Evolutionary conservation across 169 alveolate genomes (phyloP).

Genomic region (Hammondia hammondi): DNA sequence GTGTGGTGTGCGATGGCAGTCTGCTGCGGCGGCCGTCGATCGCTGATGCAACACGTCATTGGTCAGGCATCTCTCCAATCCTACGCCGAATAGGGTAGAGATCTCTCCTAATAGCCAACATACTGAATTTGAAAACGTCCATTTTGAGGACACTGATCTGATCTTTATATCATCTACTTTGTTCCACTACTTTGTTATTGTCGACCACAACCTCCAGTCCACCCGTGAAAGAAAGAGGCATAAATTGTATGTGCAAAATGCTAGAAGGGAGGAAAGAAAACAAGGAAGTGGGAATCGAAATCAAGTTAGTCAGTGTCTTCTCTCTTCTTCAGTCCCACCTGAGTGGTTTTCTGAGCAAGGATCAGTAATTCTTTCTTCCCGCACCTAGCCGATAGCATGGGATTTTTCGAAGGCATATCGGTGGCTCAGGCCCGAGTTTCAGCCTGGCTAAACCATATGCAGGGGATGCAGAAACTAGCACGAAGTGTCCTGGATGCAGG

Average conservation of each 20-base stretch:
- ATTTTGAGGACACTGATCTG: too few relatives aligned
- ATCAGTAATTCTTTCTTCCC: background rate
- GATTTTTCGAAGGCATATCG: background rate
- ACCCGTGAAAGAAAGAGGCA: background rate
- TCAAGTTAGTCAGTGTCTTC: background rate
- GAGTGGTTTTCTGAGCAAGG: background rate
- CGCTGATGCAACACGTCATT: too few relatives aligned
- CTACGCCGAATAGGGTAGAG: too few relatives aligned
- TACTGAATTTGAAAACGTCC: too few relatives aligned
- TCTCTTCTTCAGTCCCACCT: background rate
- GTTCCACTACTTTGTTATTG: too few relatives aligned
- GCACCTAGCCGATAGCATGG: background rate
- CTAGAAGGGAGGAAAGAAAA: background rate
- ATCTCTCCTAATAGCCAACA: too few relatives aligned
- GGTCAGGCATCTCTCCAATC: too few relatives aligned
- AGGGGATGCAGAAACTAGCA: background rate
- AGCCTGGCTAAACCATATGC: background rate
- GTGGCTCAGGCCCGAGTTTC: conserved; percentile 1
- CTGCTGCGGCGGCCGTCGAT: too few relatives aligned
- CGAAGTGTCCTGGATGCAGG: background rate
- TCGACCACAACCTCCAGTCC: too few relatives aligned
- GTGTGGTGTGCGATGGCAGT: too few relatives aligned
- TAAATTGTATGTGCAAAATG: background rate
- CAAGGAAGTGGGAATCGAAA: background rate
- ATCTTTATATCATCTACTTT: too few relatives aligned